Conservation (phyloP, 75 land plant genomes). For the Sequoia sempervirens region DNA sequence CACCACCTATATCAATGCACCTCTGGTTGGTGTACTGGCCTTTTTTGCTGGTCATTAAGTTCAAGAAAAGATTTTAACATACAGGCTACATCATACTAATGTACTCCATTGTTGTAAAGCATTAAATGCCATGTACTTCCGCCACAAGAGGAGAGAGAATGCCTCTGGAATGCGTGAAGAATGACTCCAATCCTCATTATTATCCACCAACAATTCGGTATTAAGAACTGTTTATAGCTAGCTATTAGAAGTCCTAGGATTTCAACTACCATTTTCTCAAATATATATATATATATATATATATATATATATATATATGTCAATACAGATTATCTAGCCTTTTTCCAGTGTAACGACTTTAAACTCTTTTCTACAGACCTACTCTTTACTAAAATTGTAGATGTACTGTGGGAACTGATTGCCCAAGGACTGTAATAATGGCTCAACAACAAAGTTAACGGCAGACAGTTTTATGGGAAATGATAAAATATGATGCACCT, state of each 20-base stretch:
- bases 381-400: background rate
- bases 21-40: conserved; percentile 77
- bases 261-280: background rate
- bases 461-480: background rate
- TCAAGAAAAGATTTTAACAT: too few relatives aligned
- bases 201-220: too few relatives aligned
- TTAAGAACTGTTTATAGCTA: too few relatives aligned
- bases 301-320: too few relatives aligned
- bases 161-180: background rate
- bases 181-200: background rate
- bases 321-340: background rate
- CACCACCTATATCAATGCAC: conserved; percentile 84
- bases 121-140: background rate
- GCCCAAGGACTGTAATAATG: background rate
- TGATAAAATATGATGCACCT: background rate
- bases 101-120: background rate
- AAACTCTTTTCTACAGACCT: too few relatives aligned
- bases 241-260: background rate
- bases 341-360: background rate
- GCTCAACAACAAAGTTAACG: background rate
- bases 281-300: too few relatives aligned
- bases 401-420: background rate
- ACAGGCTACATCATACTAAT: background rate
- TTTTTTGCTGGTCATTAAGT: conserved; percentile 21
- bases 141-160: background rate